A percentile compares a stretch with the other conserved stretches of the same genome.
These are phyloP conservation scores for Sclerotinia trifoliorum DNA, from an alignment of 2,329 filamentous ascomycete species.

Conservation along the genomic window DNA sequence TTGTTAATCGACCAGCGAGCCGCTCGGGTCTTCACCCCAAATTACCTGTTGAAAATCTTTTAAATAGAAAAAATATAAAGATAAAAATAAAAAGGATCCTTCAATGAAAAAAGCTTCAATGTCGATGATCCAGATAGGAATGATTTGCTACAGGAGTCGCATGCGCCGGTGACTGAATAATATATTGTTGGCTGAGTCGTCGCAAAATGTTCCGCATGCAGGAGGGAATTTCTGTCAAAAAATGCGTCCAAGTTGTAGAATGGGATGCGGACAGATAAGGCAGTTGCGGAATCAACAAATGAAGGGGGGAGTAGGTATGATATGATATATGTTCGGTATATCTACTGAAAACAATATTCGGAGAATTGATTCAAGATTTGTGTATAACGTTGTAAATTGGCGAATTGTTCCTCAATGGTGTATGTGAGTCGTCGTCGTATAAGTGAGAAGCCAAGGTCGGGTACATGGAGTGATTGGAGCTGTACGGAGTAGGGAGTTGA, in stretches of 20 bases:
- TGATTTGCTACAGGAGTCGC: not conserved
- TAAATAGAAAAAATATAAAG: not conserved
- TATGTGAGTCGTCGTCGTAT: not conserved
- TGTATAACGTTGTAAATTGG: not conserved
- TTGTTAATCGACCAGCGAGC: constrained; percentile 23
- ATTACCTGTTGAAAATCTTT: constrained; percentile 16
- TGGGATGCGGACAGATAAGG: not conserved
- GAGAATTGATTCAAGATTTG: constrained; percentile 13
- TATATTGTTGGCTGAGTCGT: not conserved
- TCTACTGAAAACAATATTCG: constrained; percentile 7
- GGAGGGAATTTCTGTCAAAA: not conserved
- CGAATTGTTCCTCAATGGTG: not conserved
- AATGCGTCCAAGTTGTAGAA: not conserved
- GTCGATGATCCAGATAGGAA: constrained; percentile 8
- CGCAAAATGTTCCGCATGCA: constrained; percentile 15
- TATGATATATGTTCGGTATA: not conserved
- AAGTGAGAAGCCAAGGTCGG: not conserved
- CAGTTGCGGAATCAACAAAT: not conserved
- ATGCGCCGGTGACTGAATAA: constrained; percentile 3
- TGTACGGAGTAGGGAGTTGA: not conserved
- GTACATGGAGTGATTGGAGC: not conserved
- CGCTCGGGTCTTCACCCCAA: constrained; percentile 19
- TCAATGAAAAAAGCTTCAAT: not conserved
- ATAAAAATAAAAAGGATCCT: not conserved
- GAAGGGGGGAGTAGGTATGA: not conserved